Conservation (phyloP, 164 flowering plant species). For the Liriodendron chinense region DNA sequence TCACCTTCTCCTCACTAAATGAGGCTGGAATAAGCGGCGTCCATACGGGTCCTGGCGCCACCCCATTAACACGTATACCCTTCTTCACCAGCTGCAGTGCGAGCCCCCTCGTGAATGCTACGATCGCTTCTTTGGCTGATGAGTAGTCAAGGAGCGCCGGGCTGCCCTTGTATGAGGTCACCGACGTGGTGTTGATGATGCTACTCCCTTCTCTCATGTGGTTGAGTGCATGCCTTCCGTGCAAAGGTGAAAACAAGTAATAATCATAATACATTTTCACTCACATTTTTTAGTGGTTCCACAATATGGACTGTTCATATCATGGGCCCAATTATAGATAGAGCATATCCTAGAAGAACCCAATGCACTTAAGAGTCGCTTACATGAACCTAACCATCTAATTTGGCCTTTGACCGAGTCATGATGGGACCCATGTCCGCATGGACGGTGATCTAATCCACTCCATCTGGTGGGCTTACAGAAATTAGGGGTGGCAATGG, state of each 20-base stretch:
- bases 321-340: too few relatives aligned
- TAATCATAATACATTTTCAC: neutral
- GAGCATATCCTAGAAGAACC: too few relatives aligned
- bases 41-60: slow-evolving; percentile 81
- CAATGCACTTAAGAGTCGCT: too few relatives aligned
- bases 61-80: slow-evolving; percentile 79
- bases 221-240: slow-evolving; percentile 58
- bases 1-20: slow-evolving; percentile 41
- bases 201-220: slow-evolving; percentile 68
- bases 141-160: slow-evolving; percentile 60
- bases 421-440: too few relatives aligned
- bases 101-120: slow-evolving; percentile 62
- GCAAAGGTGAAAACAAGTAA: too few relatives aligned
- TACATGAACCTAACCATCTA: too few relatives aligned
- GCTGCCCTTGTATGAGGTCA: slow-evolving; percentile 64
- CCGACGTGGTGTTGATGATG: slow-evolving; percentile 71
- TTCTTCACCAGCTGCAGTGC: slow-evolving; percentile 50
- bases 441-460: too few relatives aligned
- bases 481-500: too few relatives aligned
- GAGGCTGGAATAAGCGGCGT: slow-evolving; percentile 72
- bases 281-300: too few relatives aligned
- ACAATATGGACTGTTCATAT: too few relatives aligned
- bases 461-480: too few relatives aligned
- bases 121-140: slow-evolving; percentile 76
- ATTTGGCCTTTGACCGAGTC: too few relatives aligned